A percentile compares a stretch with the other conserved stretches of the same genome.
These are phyloP conservation scores for Nakazawaea ernobii DNA, from an alignment of 805 yeast species.

Conservation along the genomic window DNA sequence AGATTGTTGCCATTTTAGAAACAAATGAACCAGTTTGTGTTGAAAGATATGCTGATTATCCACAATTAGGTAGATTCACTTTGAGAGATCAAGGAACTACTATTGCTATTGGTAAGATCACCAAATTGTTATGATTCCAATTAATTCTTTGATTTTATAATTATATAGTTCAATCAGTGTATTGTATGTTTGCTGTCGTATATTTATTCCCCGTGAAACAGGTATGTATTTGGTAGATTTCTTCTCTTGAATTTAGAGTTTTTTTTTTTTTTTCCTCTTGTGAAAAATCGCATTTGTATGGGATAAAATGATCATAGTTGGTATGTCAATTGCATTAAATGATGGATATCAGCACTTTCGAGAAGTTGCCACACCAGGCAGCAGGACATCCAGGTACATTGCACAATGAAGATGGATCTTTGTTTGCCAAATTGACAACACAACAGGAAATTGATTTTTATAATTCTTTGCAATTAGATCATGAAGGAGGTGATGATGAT, in stretches of 20 bases:
- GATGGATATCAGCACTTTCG: constrained; percentile 7
- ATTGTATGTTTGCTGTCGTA: too few species aligned
- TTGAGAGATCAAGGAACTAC: constrained; percentile 98
- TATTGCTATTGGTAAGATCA: constrained; percentile 96
- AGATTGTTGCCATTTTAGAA: constrained; percentile 89
- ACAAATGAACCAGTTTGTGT: constrained; percentile 85
- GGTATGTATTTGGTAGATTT: too few species aligned
- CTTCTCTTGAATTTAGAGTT: too few species aligned
- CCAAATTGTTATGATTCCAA: constrained; percentile 60
- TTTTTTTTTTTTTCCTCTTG: too few species aligned
- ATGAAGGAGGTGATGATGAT: constrained; percentile 22
- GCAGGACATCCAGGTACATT: constrained; percentile 90
- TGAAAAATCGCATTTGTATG: too few species aligned
- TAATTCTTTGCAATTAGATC: constrained; percentile 11
- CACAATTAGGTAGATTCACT: constrained; percentile 96
- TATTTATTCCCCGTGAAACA: too few species aligned
- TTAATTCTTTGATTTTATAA: too few species aligned
- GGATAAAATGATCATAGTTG: too few species aligned
- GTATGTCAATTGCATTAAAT: neutral
- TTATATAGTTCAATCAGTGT: too few species aligned
- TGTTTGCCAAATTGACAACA: constrained; percentile 67
- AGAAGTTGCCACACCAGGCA: constrained; percentile 58
- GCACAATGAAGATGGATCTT: constrained; percentile 52
- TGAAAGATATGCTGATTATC: constrained; percentile 88
- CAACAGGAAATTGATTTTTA: constrained; percentile 76